Evolutionary conservation across 345 rosid genomes (phyloP), one percentile per base, ranked within the genome.

Genomic region (Eucalyptus guilfoylei): DNA sequence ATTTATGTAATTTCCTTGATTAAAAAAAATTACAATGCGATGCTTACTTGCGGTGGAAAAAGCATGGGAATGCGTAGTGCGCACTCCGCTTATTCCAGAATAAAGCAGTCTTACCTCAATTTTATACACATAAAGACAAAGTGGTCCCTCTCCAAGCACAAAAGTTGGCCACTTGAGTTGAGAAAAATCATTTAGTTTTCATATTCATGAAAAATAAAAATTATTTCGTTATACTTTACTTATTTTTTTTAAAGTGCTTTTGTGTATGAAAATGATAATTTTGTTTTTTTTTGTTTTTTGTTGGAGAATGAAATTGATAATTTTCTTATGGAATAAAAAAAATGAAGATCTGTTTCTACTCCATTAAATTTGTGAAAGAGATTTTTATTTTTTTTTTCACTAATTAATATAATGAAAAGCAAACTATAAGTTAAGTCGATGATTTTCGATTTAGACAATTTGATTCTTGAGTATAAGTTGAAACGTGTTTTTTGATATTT

Each of bases 61-160:
- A 92, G 92, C 93, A 87, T 32, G 48, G 91, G 93, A 86, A 92
- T 91, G 94, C 93, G 95, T 91, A 91, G 14, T 93, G 85, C 93
- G 93, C 94, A 93, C 95, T 89, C 95, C 88, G 94, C 93, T 87
- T 93, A 88, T 88, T 67, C 45, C 86, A 89, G 91, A 93, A 91
- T 94, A 89, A 92, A 89, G 7, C 87, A 21, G 72, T 6, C 85
- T 40, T 11, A 42, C 42, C 28, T 76, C 26, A 42, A 40, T 76
- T 40, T 11, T 76, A 32, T 34, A 40, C 83, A 13, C 83, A 76
- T 44, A 76, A 76, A 76, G 83, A 6, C 23, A 76, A 72, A 72
- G 81, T 32, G 37, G 26, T 19, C 26, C 45, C 81, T 19, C 45
- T 11, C 45, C 83, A 19, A 37, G 28, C 83, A 76, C 45, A 76